phyloP scores from a whole-genome alignment of 1,284 basidiomycete species.

The Omphalotus olearius region DNA sequence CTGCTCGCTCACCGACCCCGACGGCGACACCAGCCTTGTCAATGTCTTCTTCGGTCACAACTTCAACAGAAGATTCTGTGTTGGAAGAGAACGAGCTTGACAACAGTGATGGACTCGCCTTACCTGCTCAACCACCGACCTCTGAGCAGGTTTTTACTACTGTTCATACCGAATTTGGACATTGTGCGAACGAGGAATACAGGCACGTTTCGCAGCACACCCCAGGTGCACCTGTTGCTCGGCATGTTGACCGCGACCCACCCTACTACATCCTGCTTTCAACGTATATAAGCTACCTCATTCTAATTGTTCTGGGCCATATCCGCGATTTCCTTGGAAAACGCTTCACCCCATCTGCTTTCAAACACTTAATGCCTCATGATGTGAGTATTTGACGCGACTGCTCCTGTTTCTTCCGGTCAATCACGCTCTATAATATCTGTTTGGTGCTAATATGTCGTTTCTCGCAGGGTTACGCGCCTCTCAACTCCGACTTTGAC shows the following conservation, averaged over 20 bases:
- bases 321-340: slow-evolving; percentile 96
- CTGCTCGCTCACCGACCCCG: slow-evolving; percentile 40
- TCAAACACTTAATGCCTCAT: slow-evolving; percentile 78
- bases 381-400: slow-evolving; percentile 52
- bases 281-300: slow-evolving; percentile 89
- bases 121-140: slow-evolving; percentile 61
- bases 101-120: slow-evolving; percentile 48
- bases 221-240: slow-evolving; percentile 42
- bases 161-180: slow-evolving; percentile 84
- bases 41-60: slow-evolving; percentile 61
- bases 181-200: slow-evolving; percentile 71
- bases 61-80: slow-evolving; percentile 59
- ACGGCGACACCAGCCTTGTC: slow-evolving; percentile 65
- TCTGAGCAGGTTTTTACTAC: slow-evolving; percentile 74
- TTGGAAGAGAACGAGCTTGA: slow-evolving; percentile 42
- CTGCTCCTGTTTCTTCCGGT: slow-evolving; percentile 11
- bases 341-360: slow-evolving; percentile 67
- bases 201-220: slow-evolving; percentile 65
- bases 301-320: slow-evolving; percentile 89
- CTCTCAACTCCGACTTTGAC: slow-evolving; percentile 97
- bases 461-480: slow-evolving; percentile 79
- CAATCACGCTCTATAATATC: slow-evolving; percentile 7
- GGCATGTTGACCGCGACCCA: slow-evolving; percentile 69
- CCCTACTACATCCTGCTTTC: slow-evolving; percentile 88
- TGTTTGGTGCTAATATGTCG: slow-evolving; percentile 2